Base-by-base conservation (phyloP, 2,329 filamentous ascomycete genomes). In the Alternaria rosae region DNA sequence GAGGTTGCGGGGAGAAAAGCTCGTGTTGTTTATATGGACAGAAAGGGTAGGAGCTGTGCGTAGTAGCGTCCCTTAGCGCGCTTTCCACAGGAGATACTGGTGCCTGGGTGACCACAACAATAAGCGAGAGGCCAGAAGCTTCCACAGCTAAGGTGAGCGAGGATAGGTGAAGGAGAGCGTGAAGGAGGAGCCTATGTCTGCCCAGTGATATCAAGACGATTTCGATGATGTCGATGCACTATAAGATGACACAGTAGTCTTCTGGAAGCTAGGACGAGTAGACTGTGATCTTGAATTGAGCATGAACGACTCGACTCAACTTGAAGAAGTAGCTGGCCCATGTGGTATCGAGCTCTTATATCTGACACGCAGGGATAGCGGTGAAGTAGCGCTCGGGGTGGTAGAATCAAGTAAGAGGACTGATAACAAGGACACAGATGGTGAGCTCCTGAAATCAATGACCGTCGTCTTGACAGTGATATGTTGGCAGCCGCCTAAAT, bases 11-110 rank as follows among this genome's bases (percentile, higher is more conserved):
- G 20, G 26, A 23, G 20, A 38, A 41, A 30, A 50, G 32, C n/a
- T 38, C 41, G 35, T 21, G 48, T 52, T 59, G 66, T 65, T 59
- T 67, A 57, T 60, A 20, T 56, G 41, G 48, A 52, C 38, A 7
- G 8, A 48, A 42, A 35, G n/a, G 54, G 66, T 52, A 65, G 57
- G 58, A 58, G 56, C 60, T 50, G 42, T 32, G 6, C 30, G 42
- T 43, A 48, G 44, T 61, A 50, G 50, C 54, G 50, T 52, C 28
- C 12, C 47, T 66, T 58, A 41, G 58, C 58, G 30, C 50, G 11
- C 15, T 52, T 61, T 32, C 35, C 44, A n/a, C 3, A 15, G 38
- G 43, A 53, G 25, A 59, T 51, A 6, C 47, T 44, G 21, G 41
- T 32, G 54, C 30, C 45, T 54, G 41, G 57, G 48, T 50, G 44